Percentiles rank a stretch among this genome's conserved stretches.
phyloP scores from a whole-genome alignment of 306 rosid species.

The Inga laurina region DNA sequence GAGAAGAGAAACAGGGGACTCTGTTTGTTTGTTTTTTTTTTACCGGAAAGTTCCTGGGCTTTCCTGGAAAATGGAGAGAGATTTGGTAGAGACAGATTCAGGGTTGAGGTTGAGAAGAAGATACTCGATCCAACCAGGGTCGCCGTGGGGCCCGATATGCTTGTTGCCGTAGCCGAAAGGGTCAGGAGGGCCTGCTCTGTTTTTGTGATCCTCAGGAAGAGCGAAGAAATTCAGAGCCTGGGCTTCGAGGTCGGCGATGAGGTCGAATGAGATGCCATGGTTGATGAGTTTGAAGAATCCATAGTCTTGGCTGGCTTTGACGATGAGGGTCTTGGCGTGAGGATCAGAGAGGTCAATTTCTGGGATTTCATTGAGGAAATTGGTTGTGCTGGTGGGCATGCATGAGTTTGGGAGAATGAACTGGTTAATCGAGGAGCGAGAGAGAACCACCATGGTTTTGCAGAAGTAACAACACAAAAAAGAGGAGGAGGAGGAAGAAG shows the following conservation, averaged over 20 bases:
- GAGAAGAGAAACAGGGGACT: slow-evolving; percentile 18
- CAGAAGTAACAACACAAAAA: background rate
- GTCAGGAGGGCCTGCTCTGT: slow-evolving; percentile 58
- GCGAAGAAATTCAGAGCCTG: slow-evolving; percentile 61
- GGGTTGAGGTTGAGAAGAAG: slow-evolving; percentile 68
- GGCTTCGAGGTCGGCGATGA: slow-evolving; percentile 52
- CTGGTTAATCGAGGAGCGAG: slow-evolving; percentile 56
- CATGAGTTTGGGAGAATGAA: slow-evolving; percentile 44
- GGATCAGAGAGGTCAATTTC: slow-evolving; percentile 64
- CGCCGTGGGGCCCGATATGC: slow-evolving; percentile 76
- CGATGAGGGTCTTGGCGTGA: slow-evolving; percentile 54
- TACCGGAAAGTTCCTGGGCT: slow-evolving; percentile 55
- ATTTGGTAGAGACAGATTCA: slow-evolving; percentile 42
- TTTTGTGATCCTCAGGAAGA: slow-evolving; percentile 49
- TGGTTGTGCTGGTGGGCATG: slow-evolving; percentile 31
- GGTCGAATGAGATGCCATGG: slow-evolving; percentile 63
- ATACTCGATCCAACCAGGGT: slow-evolving; percentile 80
- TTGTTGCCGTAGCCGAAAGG: slow-evolving; percentile 79
- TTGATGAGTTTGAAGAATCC: slow-evolving; percentile 78
- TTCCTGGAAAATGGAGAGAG: slow-evolving; percentile 41
- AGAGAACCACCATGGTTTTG: slow-evolving; percentile 64
- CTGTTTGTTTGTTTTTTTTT: background rate
- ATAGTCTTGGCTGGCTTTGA: slow-evolving; percentile 58
- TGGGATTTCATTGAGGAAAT: slow-evolving; percentile 47
- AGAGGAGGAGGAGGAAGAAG: background rate